These are phyloP conservation scores for Porpolomopsis calyptriformis DNA, from an alignment of 768 basidiomycete genomes.

Conservation along the genomic window DNA sequence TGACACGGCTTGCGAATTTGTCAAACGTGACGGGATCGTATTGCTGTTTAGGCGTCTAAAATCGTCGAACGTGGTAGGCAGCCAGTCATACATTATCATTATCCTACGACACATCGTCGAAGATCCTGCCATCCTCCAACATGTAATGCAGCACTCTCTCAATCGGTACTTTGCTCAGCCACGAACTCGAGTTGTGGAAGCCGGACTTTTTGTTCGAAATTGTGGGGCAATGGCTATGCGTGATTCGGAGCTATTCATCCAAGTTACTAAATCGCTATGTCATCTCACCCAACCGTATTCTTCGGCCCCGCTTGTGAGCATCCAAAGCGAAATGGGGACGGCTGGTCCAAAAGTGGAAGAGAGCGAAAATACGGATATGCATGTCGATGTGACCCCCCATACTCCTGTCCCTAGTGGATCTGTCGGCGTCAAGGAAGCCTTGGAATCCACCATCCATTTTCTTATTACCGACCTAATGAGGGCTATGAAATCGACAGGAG, in stretches of 20 bases:
- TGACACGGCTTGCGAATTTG: constrained; percentile 52
- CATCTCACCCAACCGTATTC: constrained; percentile 59
- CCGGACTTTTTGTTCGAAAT: constrained; percentile 61
- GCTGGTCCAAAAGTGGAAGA: constrained; percentile 13
- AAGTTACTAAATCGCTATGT: constrained; percentile 61
- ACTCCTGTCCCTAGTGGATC: constrained; percentile 12
- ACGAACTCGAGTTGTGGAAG: constrained; percentile 57
- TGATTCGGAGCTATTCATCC: constrained; percentile 66
- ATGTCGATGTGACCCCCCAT: constrained; percentile 33
- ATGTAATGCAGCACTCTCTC: constrained; percentile 75
- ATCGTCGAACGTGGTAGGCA: constrained; percentile 48
- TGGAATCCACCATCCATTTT: constrained; percentile 57
- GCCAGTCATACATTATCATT: constrained; percentile 75
- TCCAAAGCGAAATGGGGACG: constrained; percentile 33
- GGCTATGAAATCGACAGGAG: constrained; percentile 38
- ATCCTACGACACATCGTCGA: constrained; percentile 91
- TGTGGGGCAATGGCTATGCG: constrained; percentile 75
- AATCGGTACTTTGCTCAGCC: constrained; percentile 70
- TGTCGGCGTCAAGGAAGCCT: constrained; percentile 29
- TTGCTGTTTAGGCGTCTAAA: constrained; percentile 61
- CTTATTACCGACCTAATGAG: constrained; percentile 63
- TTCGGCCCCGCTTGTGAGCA: constrained; percentile 43
- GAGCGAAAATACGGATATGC: constrained; percentile 40
- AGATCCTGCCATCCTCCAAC: constrained; percentile 50
- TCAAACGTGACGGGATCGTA: constrained; percentile 51